phyloP scores from a whole-genome alignment of 164 flowering plant species.

The Nelumbo lutea region DNA sequence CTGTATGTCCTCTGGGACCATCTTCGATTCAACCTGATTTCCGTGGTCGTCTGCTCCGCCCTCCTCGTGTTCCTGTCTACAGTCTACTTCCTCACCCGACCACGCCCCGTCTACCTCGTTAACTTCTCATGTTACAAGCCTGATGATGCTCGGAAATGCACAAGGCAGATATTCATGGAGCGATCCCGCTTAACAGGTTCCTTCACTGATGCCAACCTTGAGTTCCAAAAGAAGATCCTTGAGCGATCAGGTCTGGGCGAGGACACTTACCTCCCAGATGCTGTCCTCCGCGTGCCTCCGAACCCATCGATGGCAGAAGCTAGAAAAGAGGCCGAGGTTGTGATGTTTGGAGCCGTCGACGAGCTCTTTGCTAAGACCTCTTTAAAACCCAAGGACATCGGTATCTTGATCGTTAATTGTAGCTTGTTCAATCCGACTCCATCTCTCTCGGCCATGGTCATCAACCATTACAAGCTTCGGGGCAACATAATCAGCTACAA shows the following conservation, averaged over 20 bases:
- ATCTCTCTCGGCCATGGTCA: constrained; percentile 72
- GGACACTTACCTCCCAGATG: constrained; percentile 63
- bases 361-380: constrained; percentile 54
- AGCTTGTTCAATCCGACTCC: constrained; percentile 87
- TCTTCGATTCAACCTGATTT: constrained; percentile 52
- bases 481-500: constrained; percentile 67
- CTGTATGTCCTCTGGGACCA: constrained; percentile 56
- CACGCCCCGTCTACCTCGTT: constrained; percentile 73
- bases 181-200: constrained; percentile 38
- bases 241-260: constrained; percentile 82
- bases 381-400: constrained; percentile 64
- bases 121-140: constrained; percentile 79
- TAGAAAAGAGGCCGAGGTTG: constrained; percentile 62
- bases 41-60: constrained; percentile 50
- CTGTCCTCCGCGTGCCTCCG: constrained; percentile 69
- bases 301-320: constrained; percentile 82
- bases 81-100: constrained; percentile 68
- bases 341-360: constrained; percentile 81
- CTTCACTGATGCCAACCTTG: constrained; percentile 50
- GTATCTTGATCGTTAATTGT: constrained; percentile 67
- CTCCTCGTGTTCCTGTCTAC: constrained; percentile 64
- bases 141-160: constrained; percentile 59
- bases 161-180: constrained; percentile 64
- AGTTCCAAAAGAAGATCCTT: constrained; percentile 62
- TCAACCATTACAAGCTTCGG: constrained; percentile 78